phyloP scores from a whole-genome alignment of 2,329 filamentous ascomycete genomes.

The Colletotrichum sp. region DNA sequence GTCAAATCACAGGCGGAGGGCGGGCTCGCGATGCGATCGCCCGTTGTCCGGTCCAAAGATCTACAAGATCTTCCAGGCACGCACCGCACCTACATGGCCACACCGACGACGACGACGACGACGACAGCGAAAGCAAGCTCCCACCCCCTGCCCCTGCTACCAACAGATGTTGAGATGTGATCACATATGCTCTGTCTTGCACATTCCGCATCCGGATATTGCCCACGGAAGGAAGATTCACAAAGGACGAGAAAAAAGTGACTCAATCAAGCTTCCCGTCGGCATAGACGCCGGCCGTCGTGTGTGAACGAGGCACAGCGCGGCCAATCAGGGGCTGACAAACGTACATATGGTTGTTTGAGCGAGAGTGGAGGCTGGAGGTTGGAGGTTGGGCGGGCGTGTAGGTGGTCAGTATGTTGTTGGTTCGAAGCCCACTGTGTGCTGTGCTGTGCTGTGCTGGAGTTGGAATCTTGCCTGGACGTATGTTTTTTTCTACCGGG shows the following conservation, averaged over 20 bases:
- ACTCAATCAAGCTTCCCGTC: background rate
- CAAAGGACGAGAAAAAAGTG: background rate
- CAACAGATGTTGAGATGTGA: background rate
- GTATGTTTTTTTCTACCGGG: background rate
- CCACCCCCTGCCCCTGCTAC: background rate
- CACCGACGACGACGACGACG: background rate
- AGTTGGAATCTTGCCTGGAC: background rate
- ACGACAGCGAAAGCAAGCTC: background rate
- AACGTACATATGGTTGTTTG: background rate
- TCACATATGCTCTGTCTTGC: background rate
- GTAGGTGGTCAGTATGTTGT: background rate
- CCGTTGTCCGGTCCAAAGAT: background rate
- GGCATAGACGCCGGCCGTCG: background rate
- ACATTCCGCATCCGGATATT: background rate
- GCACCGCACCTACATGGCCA: background rate
- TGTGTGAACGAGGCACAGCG: background rate
- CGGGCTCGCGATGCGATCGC: background rate
- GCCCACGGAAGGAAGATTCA: background rate
- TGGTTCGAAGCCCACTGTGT: background rate
- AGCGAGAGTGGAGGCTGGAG: background rate
- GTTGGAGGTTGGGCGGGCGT: background rate
- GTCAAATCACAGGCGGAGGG: background rate
- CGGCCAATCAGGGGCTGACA: background rate
- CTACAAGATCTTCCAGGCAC: background rate
- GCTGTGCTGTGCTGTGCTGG: background rate